These are phyloP conservation scores for Saururus chinensis DNA, from an alignment of 164 flowering plant genomes.

Conservation along the genomic window DNA sequence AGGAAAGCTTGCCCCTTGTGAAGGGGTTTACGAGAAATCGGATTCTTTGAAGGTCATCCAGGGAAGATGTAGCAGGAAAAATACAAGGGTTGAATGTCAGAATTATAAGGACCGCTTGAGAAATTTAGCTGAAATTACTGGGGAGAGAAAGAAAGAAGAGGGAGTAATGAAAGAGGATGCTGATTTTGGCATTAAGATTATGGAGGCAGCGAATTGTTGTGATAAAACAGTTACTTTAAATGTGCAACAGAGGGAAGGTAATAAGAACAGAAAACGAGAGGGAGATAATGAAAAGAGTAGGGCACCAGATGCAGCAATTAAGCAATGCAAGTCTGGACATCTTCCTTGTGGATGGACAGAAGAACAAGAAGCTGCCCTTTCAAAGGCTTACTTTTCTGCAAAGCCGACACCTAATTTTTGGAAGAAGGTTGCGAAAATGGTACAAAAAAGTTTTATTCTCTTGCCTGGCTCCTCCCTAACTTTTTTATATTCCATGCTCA, in stretches of 20 bases:
- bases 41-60: not conserved
- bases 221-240: too few relatives aligned
- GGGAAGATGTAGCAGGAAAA: not conserved
- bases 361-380: conserved; percentile 68
- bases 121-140: too few relatives aligned
- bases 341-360: conserved; percentile 36
- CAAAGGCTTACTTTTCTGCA: conserved; percentile 57
- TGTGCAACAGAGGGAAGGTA: too few relatives aligned
- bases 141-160: too few relatives aligned
- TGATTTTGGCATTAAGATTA: too few relatives aligned
- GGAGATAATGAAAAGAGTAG: not conserved
- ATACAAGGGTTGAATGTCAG: not conserved
- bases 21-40: not conserved
- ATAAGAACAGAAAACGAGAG: too few relatives aligned
- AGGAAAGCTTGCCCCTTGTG: not conserved
- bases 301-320: not conserved
- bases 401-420: conserved; percentile 82
- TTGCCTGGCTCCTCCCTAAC: not conserved
- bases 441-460: conserved; percentile 10
- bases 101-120: not conserved
- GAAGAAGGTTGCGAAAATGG: conserved; percentile 88
- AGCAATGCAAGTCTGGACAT: not conserved
- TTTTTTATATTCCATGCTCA: not conserved
- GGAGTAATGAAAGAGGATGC: too few relatives aligned
- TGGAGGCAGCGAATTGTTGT: too few relatives aligned